Evolutionary conservation across 139 green algal genomes (phyloP), one percentile per base, ranked within the genome.

Genomic region (Micractinium sp.): DNA sequence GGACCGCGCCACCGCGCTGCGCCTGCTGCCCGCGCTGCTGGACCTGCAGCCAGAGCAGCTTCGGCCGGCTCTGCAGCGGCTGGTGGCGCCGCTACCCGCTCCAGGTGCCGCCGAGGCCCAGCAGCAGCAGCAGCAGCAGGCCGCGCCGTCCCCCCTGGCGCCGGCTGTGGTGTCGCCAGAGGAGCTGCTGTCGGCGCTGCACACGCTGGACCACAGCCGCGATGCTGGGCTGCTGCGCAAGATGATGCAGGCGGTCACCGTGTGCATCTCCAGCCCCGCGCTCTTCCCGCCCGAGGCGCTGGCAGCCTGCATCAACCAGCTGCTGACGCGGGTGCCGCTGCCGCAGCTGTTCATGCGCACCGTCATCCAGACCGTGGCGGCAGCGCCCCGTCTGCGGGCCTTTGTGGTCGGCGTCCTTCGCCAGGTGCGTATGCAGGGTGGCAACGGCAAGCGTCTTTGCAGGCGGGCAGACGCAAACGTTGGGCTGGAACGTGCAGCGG

Each of bases 161-260:
- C 60, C 35, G 33, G 71, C 87, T 9, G 89, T 95, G 56, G 93
- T 97, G 85, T 77, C 85, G 3, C 90, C 95, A 1, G 38, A 87
- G 23, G 93, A 97, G 91, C 90, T 97, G 81, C 92, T 97, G 69
- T 88, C 95, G 80, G 81, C 78, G 56, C 89, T 97, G 84, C 94
- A 96, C 85, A 91, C 88, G 73, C 83, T 96, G 47, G 89, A 95
- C 71, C 80, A 86, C 31, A 75, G 66, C 85, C 29, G 39, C 20
- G 71, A 85, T 73, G 7, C 90, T 77, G 27, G 39, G 0, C 60
- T 92, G 81, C 71, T 95, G 88, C 82, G 91, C 35, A 92, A 90
- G 84, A 87, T 94, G 47, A 96, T 96, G 33, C 87, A 84, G 38
- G 86, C 23, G 15, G 88, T 97, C 22, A 94, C 94, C 35, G 79